A percentile compares a stretch with the other conserved stretches of the same genome.
These are phyloP conservation scores for Cystobasidium ongulense DNA, from an alignment of 768 basidiomycete species.

Conservation along the genomic window DNA sequence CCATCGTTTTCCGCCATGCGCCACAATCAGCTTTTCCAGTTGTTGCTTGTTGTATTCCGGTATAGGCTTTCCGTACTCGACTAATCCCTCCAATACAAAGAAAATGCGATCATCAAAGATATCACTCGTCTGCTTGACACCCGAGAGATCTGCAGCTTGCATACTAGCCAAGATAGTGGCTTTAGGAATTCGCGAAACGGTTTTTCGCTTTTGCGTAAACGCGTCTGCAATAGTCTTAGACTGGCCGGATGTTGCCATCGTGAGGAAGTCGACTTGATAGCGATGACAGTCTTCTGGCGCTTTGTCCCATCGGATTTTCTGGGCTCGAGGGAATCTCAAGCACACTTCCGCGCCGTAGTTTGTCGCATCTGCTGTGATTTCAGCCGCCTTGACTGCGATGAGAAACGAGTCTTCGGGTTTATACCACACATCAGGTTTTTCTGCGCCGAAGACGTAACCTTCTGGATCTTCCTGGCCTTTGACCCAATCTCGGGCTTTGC, in stretches of 20 bases:
- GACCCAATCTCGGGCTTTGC: slow-evolving; percentile 67
- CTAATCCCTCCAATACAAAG: slow-evolving; percentile 8
- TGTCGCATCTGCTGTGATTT: slow-evolving; percentile 71
- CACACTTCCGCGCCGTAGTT: slow-evolving; percentile 78
- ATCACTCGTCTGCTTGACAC: slow-evolving; percentile 4
- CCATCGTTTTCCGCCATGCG: slow-evolving; percentile 46
- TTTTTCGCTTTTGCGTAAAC: slow-evolving; percentile 13
- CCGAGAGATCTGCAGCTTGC: slow-evolving; percentile 19
- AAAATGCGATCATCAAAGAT: slow-evolving; percentile 24
- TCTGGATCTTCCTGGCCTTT: slow-evolving; percentile 58
- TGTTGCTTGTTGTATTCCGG: slow-evolving; percentile 63
- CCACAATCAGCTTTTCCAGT: slow-evolving; percentile 53
- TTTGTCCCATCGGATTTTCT: slow-evolving; percentile 8
- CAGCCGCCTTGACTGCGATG: slow-evolving; percentile 83
- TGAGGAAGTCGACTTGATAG: slow-evolving; percentile 27
- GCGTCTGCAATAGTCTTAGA: slow-evolving; percentile 14
- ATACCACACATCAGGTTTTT: slow-evolving; percentile 84
- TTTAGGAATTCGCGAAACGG: slow-evolving; percentile 9
- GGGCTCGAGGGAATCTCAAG: slow-evolving; percentile 71
- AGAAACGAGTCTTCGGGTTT: slow-evolving; percentile 89
- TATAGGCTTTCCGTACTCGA: slow-evolving; percentile 50
- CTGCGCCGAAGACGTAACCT: slow-evolving; percentile 57
- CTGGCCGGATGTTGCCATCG: slow-evolving; percentile 18
- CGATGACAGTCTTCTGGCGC: slow-evolving; percentile 2
- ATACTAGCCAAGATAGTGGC: slow-evolving; percentile 14